Conservation (phyloP, 2,329 filamentous ascomycete species). For the Pseudogymnoascus sp. region DNA sequence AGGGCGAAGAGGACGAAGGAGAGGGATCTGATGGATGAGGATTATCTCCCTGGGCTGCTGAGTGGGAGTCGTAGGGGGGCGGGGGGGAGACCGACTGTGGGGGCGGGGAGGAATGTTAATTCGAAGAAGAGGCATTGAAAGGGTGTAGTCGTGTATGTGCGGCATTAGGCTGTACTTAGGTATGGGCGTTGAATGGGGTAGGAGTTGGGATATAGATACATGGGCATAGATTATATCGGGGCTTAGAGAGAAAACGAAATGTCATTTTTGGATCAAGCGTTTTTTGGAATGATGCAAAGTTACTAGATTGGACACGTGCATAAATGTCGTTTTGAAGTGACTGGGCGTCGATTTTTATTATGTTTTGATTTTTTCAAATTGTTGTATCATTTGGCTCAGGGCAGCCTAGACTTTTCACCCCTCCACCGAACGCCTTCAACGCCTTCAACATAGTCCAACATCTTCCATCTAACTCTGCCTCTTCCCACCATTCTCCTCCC, state of each 20-base stretch:
- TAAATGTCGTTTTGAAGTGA: not conserved
- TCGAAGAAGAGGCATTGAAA: conserved; percentile 52
- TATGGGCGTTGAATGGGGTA: conserved; percentile 9
- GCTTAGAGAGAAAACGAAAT: conserved; percentile 11
- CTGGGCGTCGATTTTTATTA: conserved; percentile 12
- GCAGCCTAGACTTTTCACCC: conserved; percentile 19
- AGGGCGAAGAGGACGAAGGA: conserved; percentile 59
- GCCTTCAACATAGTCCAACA: conserved; percentile 2
- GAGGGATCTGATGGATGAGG: conserved; percentile 87
- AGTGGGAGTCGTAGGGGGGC: conserved; percentile 63
- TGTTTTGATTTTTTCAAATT: conserved; percentile 10
- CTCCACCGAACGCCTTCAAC: not conserved
- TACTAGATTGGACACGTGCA: not conserved
- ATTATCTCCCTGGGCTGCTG: conserved; percentile 78
- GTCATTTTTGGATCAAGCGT: not conserved
- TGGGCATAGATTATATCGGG: conserved; percentile 15
- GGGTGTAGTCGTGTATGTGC: not conserved
- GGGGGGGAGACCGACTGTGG: conserved; percentile 65
- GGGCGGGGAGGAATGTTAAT: conserved; percentile 81
- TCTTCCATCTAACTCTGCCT: not conserved
- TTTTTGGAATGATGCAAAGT: not conserved
- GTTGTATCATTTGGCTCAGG: conserved; percentile 13
- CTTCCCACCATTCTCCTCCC: not conserved
- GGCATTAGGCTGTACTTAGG: conserved; percentile 19
- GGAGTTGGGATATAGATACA: not conserved